Evolutionary conservation across 1,284 basidiomycete genomes (phyloP).

Genomic region (Phylloporus sp.): DNA sequence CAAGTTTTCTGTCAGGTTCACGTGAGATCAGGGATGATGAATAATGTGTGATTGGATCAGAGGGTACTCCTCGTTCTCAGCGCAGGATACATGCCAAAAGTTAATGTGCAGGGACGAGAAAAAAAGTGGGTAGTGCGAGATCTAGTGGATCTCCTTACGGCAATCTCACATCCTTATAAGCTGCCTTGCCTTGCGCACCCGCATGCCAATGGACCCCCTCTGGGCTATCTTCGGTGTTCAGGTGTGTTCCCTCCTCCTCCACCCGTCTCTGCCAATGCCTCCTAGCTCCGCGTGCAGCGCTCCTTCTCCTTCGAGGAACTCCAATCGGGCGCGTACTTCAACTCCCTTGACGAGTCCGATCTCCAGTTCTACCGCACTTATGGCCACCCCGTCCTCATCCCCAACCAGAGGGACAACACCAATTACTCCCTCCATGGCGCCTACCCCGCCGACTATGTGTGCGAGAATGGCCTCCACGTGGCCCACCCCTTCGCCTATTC

Average conservation of each 20-base stretch:
- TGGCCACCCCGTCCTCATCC: constrained; percentile 43
- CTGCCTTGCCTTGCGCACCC: constrained; percentile 6
- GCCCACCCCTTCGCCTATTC: constrained; percentile 6
- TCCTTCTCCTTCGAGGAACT: constrained; percentile 44
- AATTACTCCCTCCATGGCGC: constrained; percentile 21
- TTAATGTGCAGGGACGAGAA: constrained; percentile 1
- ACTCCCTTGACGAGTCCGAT: constrained; percentile 40
- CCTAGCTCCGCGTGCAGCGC: constrained; percentile 39
- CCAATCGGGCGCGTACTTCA: constrained; percentile 43
- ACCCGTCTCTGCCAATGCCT: not conserved
- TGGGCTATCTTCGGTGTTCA: constrained; percentile 36
- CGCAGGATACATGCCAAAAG: not conserved
- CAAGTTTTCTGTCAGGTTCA: no score
- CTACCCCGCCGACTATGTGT: not conserved
- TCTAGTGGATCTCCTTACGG: no score
- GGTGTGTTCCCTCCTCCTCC: constrained; percentile 12
- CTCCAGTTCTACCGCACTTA: constrained; percentile 42
- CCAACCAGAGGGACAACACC: constrained; percentile 26
- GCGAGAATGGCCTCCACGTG: constrained; percentile 3
- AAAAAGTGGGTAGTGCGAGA: no score
- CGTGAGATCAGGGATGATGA: no score
- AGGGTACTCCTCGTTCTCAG: constrained; percentile 31
- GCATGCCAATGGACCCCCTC: constrained; percentile 24
- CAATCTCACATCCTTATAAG: constrained; percentile 43
- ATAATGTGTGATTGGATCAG: constrained; percentile 23